Evolutionary conservation across 768 basidiomycete species (phyloP).

Genomic region (Galerina sulciceps): DNA sequence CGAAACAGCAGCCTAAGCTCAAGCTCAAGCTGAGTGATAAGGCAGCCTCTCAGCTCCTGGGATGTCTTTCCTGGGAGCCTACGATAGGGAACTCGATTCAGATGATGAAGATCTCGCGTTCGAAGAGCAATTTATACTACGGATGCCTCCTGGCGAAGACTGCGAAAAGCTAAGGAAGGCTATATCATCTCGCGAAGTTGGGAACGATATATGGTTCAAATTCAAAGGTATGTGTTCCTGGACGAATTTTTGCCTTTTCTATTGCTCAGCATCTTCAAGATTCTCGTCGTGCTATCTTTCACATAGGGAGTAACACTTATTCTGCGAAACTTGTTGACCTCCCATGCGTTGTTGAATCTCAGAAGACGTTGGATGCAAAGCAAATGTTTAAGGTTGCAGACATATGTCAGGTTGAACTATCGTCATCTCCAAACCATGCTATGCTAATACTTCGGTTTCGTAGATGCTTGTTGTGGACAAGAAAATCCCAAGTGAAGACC

Average conservation of each 20-base stretch:
- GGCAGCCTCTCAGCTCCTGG: conserved; percentile 81
- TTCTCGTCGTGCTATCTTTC: conserved; percentile 88
- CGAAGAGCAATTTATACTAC: conserved; percentile 95
- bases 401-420: conserved; percentile 82
- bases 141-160: conserved; percentile 87
- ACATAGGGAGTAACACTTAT: conserved; percentile 79
- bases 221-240: conserved; percentile 74
- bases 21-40: conserved; percentile 90
- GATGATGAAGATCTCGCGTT: conserved; percentile 94
- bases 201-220: conserved; percentile 94
- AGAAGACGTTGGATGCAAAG: conserved; percentile 95
- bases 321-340: conserved; percentile 95
- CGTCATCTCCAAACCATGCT: conserved; percentile 15
- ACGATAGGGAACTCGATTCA: conserved; percentile 93
- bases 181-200: conserved; percentile 76
- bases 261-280: conserved; percentile 50
- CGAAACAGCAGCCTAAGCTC: conserved; percentile 72
- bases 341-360: conserved; percentile 91
- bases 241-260: not conserved
- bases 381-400: conserved; percentile 99
- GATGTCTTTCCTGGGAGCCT: conserved; percentile 87
- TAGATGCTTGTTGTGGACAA: conserved; percentile 94
- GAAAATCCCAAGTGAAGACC: conserved; percentile 72
- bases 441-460: conserved; percentile 8
- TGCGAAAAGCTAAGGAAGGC: conserved; percentile 81